A percentile compares a stretch with the other conserved stretches of the same genome.
These are phyloP conservation scores for Pseudogymnoascus sp. DNA, from an alignment of 2,329 filamentous ascomycete genomes.

Conservation along the genomic window DNA sequence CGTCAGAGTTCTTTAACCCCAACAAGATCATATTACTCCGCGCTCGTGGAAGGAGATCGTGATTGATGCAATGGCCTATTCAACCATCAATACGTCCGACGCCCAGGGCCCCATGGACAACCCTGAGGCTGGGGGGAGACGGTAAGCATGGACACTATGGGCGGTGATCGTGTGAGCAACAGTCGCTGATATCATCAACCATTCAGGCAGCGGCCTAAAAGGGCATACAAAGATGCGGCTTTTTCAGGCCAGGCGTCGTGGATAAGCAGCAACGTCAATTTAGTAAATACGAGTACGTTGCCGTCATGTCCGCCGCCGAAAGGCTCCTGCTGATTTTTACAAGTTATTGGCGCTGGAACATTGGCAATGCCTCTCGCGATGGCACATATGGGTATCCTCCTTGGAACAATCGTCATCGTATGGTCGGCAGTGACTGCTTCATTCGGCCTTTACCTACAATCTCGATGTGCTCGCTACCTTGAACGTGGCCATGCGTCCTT, in stretches of 20 bases:
- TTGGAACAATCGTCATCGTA: constrained; percentile 75
- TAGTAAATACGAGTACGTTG: constrained; percentile 83
- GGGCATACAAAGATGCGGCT: constrained; percentile 61
- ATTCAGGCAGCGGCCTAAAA: constrained; percentile 21
- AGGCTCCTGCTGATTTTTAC: constrained; percentile 21
- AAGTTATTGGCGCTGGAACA: constrained; percentile 87
- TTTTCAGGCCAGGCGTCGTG: constrained; percentile 70
- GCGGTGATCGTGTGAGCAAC: neutral
- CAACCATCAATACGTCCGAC: neutral
- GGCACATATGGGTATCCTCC: constrained; percentile 86
- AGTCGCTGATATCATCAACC: constrained; percentile 4
- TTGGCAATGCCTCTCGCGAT: constrained; percentile 93
- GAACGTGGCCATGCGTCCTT: constrained; percentile 85
- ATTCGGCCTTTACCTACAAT: constrained; percentile 91
- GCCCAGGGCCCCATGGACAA: neutral
- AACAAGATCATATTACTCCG: neutral
- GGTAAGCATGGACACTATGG: neutral
- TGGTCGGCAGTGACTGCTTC: constrained; percentile 87
- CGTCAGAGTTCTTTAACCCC: neutral
- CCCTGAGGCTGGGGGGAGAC: neutral
- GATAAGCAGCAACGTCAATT: constrained; percentile 85
- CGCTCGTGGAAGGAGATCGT: neutral
- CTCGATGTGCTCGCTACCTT: constrained; percentile 85
- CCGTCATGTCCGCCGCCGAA: constrained; percentile 1
- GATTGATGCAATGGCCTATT: neutral